A percentile compares a stretch with the other conserved stretches of the same genome.
These are phyloP conservation scores for Curvularia lunata DNA, from an alignment of 2,329 filamentous ascomycete species.

Conservation along the genomic window DNA sequence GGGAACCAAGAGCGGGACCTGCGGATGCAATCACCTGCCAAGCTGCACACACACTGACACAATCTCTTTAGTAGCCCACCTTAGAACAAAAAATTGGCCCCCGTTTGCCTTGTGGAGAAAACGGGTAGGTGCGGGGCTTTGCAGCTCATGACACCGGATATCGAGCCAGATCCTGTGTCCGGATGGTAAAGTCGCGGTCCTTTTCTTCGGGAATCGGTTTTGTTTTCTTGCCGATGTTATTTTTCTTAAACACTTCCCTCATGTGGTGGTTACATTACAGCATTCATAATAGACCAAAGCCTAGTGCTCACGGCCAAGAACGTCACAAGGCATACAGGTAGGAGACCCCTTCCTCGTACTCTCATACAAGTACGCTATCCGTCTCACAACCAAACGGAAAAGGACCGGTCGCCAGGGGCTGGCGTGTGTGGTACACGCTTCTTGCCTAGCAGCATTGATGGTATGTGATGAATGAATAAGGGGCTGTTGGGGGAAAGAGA, in stretches of 20 bases:
- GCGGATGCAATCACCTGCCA: background rate
- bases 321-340: background rate
- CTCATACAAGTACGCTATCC: background rate
- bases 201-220: background rate
- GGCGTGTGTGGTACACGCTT: background rate
- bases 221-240: background rate
- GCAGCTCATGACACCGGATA: background rate
- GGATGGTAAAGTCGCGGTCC: background rate
- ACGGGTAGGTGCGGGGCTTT: background rate
- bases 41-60: background rate
- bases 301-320: background rate
- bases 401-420: background rate
- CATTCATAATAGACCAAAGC: background rate
- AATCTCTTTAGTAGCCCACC: background rate
- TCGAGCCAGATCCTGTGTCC: background rate
- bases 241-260: background rate
- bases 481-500: no score
- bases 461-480: no score
- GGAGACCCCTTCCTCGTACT: background rate
- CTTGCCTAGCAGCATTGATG: background rate
- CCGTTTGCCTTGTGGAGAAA: background rate
- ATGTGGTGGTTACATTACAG: background rate
- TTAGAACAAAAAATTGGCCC: background rate
- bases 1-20: conserved; percentile 8
- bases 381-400: background rate